These are phyloP conservation scores for Begonia masoniana DNA, from an alignment of 306 rosid genomes.

Conservation along the genomic window DNA sequence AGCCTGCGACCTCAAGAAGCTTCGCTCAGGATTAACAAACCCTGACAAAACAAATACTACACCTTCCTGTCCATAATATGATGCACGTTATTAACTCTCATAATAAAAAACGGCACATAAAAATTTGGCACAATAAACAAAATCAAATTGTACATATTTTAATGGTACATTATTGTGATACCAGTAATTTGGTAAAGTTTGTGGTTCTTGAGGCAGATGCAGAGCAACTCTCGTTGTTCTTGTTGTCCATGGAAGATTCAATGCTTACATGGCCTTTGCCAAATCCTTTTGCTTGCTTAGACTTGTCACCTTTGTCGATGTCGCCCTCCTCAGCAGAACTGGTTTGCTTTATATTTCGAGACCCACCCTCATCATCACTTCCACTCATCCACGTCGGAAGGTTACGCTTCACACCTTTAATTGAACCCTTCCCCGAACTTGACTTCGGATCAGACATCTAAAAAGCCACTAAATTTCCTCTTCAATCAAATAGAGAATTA, in stretches of 20 bases:
- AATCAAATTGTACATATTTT: constrained; percentile 1
- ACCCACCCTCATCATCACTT: constrained; percentile 19
- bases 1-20: constrained; percentile 67
- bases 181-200: constrained; percentile 55
- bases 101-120: constrained; percentile 4
- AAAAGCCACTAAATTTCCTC: background rate
- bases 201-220: constrained; percentile 21
- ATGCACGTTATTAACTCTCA: background rate
- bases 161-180: constrained; percentile 12
- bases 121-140: no score
- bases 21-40: constrained; percentile 86
- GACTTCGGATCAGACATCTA: constrained; percentile 37
- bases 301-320: constrained; percentile 15
- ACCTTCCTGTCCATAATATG: constrained; percentile 55
- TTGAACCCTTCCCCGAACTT: constrained; percentile 10
- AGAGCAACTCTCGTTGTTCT: constrained; percentile 20
- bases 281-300: constrained; percentile 21
- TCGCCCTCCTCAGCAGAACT: constrained; percentile 23
- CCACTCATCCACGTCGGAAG: constrained; percentile 63
- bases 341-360: constrained; percentile 25
- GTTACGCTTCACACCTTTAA: constrained; percentile 31
- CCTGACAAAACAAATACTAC: constrained; percentile 89
- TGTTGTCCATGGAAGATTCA: constrained; percentile 9
- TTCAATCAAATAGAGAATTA: no score
- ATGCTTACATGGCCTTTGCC: constrained; percentile 1